Percentiles rank a stretch among this genome's conserved stretches.
Evolutionary conservation across 768 basidiomycete genomes (phyloP).

Genomic region (Mycena chlorophos): DNA sequence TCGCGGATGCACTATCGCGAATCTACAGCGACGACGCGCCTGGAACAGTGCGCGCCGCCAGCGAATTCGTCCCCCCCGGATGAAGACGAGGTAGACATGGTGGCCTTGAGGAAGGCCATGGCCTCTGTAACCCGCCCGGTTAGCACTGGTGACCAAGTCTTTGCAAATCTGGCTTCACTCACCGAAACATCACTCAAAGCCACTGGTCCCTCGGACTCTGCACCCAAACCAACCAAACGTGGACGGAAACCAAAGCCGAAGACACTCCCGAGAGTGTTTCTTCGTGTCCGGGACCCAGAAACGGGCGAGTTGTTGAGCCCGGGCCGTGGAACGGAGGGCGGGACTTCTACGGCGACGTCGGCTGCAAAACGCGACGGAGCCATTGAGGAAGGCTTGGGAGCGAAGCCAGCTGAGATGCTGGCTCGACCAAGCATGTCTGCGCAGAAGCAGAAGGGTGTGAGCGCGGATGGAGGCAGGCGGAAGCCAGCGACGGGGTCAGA

Average conservation of each 20-base stretch:
- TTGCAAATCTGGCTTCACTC: background rate
- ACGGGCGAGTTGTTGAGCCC: background rate
- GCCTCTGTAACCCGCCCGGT: background rate
- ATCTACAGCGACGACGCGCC: conserved; percentile 21
- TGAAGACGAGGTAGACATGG: background rate
- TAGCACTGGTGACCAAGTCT: background rate
- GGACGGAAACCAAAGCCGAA: background rate
- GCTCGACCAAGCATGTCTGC: background rate
- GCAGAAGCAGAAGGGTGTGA: background rate
- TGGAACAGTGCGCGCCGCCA: conserved; percentile 3
- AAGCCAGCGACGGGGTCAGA: background rate
- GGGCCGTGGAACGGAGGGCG: background rate
- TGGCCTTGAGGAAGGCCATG: background rate
- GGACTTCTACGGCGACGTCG: background rate
- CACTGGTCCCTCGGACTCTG: too few species aligned
- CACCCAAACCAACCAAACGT: background rate
- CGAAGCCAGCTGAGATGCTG: background rate
- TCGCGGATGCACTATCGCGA: conserved; percentile 33
- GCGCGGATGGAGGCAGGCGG: background rate
- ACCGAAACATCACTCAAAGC: background rate
- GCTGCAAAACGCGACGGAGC: too few species aligned
- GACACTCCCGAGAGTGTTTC: background rate
- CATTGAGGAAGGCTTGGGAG: too few species aligned
- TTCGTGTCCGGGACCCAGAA: conserved; percentile 1
- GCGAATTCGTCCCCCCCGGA: conserved; percentile 13